Base-by-base conservation (phyloP, 2,329 filamentous ascomycete genomes). In the Aspergillus sp. region DNA sequence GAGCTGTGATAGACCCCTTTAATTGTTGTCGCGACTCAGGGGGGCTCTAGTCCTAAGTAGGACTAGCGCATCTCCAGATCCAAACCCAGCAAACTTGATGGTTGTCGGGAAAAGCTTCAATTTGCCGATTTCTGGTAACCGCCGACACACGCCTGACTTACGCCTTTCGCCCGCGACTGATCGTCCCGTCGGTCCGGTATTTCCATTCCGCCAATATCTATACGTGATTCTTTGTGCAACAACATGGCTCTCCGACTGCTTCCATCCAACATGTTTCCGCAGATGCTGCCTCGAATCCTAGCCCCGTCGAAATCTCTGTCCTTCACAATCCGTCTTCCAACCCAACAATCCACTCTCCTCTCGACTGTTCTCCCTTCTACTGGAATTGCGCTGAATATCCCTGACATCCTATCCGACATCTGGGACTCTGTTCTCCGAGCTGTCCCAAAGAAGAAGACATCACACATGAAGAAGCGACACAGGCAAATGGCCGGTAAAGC, bases 381-480 rank as follows among this genome's bases (percentile, higher is more conserved):
- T 13, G 79, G 82, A 45, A 81, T 91, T 66, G 83, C 79, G 25
- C 76, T 87, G 68, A 86, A 82, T 54, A 82, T 93, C 55, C 89
- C 91, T 6, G 85, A 85, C 5, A 74, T 93, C n/a, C 80, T 97
- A 23, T 88, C 87, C 59, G 91, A 91, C 65, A 88, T 99, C 71
- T 98, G 94, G 94, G 94, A 97, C 69, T 93, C 91, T 6, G 86
- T 99, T 50, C 84, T 99, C 68, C 89, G 89, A 68, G 95, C 95
- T 1, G 95, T 98, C 17, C 95, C 95, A 5, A 99, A 99, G 85
- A 98, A 97, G 83, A 99, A 98, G 86, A 96, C 93, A 38, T 97
- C 94, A 47, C 92, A 99, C 78, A 92, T 92, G 83, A 97, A 95
- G 83, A 97, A 93, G 84, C 87, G 95, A 70, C 89, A 93, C 74